phyloP scores from a whole-genome alignment of 306 rosid species.

The Begonia masoniana region DNA sequence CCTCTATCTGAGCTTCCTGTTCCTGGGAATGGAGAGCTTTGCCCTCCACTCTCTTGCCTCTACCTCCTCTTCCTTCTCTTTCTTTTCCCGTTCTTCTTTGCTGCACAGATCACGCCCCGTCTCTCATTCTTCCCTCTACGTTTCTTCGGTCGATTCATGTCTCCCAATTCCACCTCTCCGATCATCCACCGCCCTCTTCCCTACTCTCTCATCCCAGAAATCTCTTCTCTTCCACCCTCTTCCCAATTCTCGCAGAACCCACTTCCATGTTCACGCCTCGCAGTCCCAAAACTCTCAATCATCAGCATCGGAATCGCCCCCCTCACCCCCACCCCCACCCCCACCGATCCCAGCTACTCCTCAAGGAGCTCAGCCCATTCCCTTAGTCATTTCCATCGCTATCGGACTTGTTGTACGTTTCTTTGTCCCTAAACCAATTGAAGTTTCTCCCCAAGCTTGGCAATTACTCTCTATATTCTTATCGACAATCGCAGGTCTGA shows the following conservation, averaged over 20 bases:
- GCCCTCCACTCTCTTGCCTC: background rate
- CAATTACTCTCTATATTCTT: constrained; percentile 75
- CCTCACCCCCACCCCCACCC: background rate
- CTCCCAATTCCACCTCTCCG: background rate
- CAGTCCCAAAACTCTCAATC: constrained; percentile 6
- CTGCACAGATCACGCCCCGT: background rate
- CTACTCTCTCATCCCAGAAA: background rate
- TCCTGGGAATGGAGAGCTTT: background rate
- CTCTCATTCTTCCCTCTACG: background rate
- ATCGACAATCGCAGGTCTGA: constrained; percentile 82
- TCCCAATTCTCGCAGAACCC: background rate
- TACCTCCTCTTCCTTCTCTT: background rate
- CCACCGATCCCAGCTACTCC: constrained; percentile 9
- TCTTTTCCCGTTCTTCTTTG: background rate
- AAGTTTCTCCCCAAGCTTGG: constrained; percentile 73
- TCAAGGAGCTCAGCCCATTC: constrained; percentile 54
- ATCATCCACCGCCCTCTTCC: background rate
- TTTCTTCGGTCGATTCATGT: background rate
- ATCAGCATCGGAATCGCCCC: background rate
- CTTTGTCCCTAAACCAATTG: constrained; percentile 56
- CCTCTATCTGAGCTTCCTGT: too few relatives aligned
- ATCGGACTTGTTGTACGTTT: constrained; percentile 56
- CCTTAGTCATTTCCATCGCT: constrained; percentile 37
- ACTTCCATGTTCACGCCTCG: constrained; percentile 23
- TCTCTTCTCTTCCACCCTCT: background rate